These are phyloP conservation scores for Claviceps capensis DNA, from an alignment of 2,329 filamentous ascomycete genomes.

Conservation along the genomic window DNA sequence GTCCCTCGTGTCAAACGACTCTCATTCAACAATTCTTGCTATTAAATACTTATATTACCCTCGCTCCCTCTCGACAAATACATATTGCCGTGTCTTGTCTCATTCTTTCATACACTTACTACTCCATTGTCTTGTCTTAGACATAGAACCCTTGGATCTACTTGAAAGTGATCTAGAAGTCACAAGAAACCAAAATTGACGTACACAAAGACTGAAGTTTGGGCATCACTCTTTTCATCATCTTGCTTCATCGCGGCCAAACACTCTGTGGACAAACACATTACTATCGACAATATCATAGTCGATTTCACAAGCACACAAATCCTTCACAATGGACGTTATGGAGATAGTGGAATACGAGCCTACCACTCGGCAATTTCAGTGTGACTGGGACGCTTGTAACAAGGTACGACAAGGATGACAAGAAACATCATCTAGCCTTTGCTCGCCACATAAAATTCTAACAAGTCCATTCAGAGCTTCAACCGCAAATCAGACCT, in stretches of 20 bases:
- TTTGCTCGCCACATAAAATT: not conserved
- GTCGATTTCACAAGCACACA: not conserved
- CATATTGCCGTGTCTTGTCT: not conserved
- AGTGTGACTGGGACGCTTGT: slow-evolving; percentile 50
- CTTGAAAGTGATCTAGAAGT: not conserved
- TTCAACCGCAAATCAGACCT: slow-evolving; percentile 62
- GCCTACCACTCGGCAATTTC: slow-evolving; percentile 46
- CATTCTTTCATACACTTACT: not conserved
- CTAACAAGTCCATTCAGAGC: slow-evolving; percentile 30
- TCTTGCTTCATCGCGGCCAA: not conserved
- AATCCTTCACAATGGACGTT: slow-evolving; percentile 37
- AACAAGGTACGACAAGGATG: slow-evolving; percentile 36
- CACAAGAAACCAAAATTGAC: too few relatives aligned
- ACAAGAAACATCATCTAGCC: not conserved
- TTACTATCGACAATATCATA: not conserved
- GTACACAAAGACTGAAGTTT: too few relatives aligned
- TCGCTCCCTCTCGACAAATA: not conserved
- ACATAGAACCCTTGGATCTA: not conserved
- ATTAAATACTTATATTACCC: not conserved
- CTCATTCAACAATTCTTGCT: not conserved
- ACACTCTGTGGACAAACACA: not conserved
- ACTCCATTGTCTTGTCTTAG: not conserved
- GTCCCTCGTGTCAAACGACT: slow-evolving; percentile 1
- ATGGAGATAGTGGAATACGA: slow-evolving; percentile 53
- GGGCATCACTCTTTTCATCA: not conserved